Percentiles rank a stretch among this genome's conserved stretches.
Evolutionary conservation across 495 filamentous ascomycete genomes (phyloP).

Genomic region (Hyphodiscus hymeniophilus): DNA sequence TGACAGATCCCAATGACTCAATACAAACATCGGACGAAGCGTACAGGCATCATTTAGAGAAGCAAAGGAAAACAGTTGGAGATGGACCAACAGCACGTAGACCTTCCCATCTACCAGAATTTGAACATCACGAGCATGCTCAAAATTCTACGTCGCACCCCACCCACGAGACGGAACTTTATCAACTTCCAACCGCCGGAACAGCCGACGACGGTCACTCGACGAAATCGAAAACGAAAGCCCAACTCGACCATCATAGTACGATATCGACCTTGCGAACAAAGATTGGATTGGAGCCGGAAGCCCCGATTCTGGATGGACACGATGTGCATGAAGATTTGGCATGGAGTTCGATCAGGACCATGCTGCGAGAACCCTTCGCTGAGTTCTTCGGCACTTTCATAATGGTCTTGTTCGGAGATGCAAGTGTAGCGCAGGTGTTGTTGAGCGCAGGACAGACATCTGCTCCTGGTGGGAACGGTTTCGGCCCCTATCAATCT

Average conservation of each 20-base stretch:
- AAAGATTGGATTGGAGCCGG: constrained; percentile 10
- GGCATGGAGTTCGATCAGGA: constrained; percentile 39
- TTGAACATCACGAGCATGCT: constrained; percentile 8
- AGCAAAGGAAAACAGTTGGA: constrained; percentile 3
- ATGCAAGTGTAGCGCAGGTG: constrained; percentile 32
- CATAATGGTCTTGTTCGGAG: constrained; percentile 54
- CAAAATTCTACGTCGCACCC: background rate
- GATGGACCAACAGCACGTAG: constrained; percentile 6
- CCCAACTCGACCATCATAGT: constrained; percentile 5
- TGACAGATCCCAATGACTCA: constrained; percentile 9
- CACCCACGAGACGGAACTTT: background rate
- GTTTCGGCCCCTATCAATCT: constrained; percentile 35
- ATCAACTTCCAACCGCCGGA: background rate
- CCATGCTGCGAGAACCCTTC: constrained; percentile 44
- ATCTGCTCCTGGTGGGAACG: constrained; percentile 13
- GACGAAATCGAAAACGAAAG: background rate
- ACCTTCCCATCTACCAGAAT: constrained; percentile 1
- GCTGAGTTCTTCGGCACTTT: constrained; percentile 58
- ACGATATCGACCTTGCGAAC: constrained; percentile 12
- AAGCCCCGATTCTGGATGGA: constrained; percentile 17
- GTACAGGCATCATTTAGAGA: constrained; percentile 6
- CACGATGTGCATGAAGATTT: constrained; percentile 14
- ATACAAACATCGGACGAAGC: constrained; percentile 11
- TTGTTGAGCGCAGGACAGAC: constrained; percentile 9
- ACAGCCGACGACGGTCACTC: background rate